Evolutionary conservation across 768 basidiomycete genomes (phyloP).

Genomic region (Brasilioporus rufonigricans): DNA sequence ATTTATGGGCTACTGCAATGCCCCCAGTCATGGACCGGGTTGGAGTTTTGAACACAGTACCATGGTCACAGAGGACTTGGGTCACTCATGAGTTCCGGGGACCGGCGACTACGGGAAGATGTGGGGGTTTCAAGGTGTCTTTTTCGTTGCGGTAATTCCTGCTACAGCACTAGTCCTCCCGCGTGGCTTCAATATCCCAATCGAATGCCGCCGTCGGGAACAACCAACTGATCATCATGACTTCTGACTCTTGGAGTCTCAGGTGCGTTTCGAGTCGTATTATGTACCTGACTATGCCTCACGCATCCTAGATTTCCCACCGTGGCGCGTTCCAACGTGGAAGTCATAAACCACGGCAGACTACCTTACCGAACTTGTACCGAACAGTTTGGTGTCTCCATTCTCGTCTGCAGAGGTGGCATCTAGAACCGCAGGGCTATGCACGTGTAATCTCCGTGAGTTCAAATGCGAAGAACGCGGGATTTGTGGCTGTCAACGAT

Average conservation of each 20-base stretch:
- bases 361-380: neutral
- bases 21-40: neutral
- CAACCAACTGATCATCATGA: neutral
- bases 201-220: neutral
- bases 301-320: neutral
- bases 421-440: conserved; percentile 15
- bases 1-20: neutral
- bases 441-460: conserved; percentile 23
- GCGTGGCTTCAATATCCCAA: neutral
- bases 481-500: neutral
- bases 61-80: neutral
- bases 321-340: conserved; percentile 8
- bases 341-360: neutral
- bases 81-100: conserved; percentile 2
- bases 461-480: neutral
- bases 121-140: neutral
- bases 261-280: neutral
- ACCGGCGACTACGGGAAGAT: conserved; percentile 16
- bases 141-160: neutral
- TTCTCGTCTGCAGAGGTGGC: conserved; percentile 9
- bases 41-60: neutral
- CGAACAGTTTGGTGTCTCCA: neutral
- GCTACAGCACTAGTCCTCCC: neutral
- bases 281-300: neutral
- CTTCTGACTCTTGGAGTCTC: neutral